Conservation (phyloP, 495 filamentous ascomycete species). For the Beverwykella pulmonaria region DNA sequence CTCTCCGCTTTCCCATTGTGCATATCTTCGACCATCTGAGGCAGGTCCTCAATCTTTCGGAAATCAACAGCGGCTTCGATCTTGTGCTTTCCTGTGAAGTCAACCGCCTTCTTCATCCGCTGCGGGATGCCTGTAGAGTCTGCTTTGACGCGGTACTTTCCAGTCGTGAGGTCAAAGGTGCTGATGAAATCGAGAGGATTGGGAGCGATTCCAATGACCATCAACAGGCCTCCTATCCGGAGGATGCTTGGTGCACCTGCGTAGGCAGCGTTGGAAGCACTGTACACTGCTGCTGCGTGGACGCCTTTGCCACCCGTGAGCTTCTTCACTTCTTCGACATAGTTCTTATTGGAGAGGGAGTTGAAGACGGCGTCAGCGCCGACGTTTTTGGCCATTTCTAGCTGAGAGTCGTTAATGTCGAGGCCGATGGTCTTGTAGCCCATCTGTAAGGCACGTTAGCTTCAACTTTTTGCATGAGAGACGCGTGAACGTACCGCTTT, state of each 20-base stretch:
- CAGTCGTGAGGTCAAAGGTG: constrained; percentile 39
- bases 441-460: constrained; percentile 20
- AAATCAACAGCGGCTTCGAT: constrained; percentile 46
- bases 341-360: constrained; percentile 43
- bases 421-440: constrained; percentile 41
- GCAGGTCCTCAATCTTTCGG: constrained; percentile 44
- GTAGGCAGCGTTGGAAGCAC: constrained; percentile 45
- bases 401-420: constrained; percentile 41
- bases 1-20: constrained; percentile 39
- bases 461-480: not conserved
- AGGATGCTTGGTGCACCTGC: constrained; percentile 34
- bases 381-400: constrained; percentile 39
- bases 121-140: constrained; percentile 46
- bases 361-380: constrained; percentile 47
- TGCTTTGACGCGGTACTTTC: constrained; percentile 41
- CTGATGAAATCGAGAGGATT: constrained; percentile 42
- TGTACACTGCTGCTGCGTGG: constrained; percentile 47
- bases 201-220: constrained; percentile 49
- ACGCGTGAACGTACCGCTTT: constrained; percentile 31
- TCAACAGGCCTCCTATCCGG: constrained; percentile 44
- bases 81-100: constrained; percentile 47
- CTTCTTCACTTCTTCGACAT: constrained; percentile 44
- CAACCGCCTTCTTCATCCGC: constrained; percentile 46
- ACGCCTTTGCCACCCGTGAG: constrained; percentile 42
- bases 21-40: constrained; percentile 43